Evolutionary conservation across 768 basidiomycete species (phyloP).

Genomic region (Boletus rex-veris): DNA sequence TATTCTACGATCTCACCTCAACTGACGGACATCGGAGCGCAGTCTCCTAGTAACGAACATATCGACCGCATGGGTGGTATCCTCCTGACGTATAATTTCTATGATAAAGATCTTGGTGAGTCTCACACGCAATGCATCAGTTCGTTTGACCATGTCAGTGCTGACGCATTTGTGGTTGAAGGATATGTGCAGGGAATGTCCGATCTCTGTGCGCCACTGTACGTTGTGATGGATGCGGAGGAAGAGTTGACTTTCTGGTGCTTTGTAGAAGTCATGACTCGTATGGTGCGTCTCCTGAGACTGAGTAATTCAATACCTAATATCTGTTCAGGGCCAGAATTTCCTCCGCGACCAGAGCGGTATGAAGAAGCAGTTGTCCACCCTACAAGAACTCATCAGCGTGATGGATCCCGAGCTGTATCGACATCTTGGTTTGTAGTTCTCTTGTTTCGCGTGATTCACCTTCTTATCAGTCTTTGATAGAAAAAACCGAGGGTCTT

Average conservation of each 20-base stretch:
- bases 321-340: conserved; percentile 71
- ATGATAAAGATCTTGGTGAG: conserved; percentile 83
- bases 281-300: conserved; percentile 63
- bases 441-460: background rate
- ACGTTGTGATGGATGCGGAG: conserved; percentile 85
- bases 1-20: conserved; percentile 76
- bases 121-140: conserved; percentile 6
- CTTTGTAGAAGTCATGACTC: conserved; percentile 91
- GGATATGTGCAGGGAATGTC: conserved; percentile 99
- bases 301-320: conserved; percentile 2
- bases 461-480: conserved; percentile 13
- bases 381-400: conserved; percentile 84
- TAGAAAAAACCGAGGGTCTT: conserved; percentile 83
- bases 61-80: conserved; percentile 85
- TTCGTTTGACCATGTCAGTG: background rate
- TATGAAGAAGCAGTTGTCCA: conserved; percentile 91
- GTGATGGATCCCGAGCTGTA: conserved; percentile 97
- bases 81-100: conserved; percentile 87
- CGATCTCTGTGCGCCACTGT: conserved; percentile 90
- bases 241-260: conserved; percentile 96
- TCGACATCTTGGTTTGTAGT: conserved; percentile 69
- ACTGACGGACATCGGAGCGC: conserved; percentile 72
- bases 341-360: conserved; percentile 96
- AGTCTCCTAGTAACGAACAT: conserved; percentile 87
- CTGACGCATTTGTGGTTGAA: conserved; percentile 30